Base-by-base conservation (phyloP, 179 eudicot genomes). In the Heliamphora pulchella region DNA sequence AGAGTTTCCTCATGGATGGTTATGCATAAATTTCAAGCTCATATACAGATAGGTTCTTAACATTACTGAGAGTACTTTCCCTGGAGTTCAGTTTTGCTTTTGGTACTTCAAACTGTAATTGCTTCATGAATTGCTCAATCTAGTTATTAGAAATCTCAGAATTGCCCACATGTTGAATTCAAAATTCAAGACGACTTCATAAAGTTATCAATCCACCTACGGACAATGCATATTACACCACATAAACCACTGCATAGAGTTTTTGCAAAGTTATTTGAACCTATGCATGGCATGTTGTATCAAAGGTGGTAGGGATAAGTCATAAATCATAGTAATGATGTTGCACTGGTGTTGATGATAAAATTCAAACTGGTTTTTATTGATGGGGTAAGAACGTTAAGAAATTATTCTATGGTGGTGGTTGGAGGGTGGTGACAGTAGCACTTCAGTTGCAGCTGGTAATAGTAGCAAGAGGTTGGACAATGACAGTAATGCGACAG, bases 1-100 rank as follows among this genome's bases (percentile, higher is more conserved):
- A 75, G 41, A 59, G 53, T 75, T 43, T 59, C 48, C 51, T 57
- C 11, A 8, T 41, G 67, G 64, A n/a, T 75, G 65, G 78, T 59
- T 75, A 39, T 43, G 15, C 78, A 8, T 46, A 44, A 59, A n/a
- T 43, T 59, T 58, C 17, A 44, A 75, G 44, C 41, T 44, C 54
- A 4, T 31, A 57, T 15, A 43, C 39, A 57, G 67, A 15, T 57
- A 58, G 78, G 31, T 58, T 17, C 65, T 43, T 43, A 3, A 41
- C 41, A 43, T 58, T 59, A 8, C 3, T 41, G 39, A 75, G n/a
- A 11, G n/a, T 15, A 41, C 50, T 31, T 41, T 55, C 43, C 43
- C 1, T 55, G 63, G 3, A 75, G 58, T 54, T 31, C 66, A 18
- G 50, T 8, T 75, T 75, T 44, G 22, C 5, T 17, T 57, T 41